Base-by-base conservation (phyloP, 179 eudicot genomes). In the Amaranthus tricolor region DNA sequence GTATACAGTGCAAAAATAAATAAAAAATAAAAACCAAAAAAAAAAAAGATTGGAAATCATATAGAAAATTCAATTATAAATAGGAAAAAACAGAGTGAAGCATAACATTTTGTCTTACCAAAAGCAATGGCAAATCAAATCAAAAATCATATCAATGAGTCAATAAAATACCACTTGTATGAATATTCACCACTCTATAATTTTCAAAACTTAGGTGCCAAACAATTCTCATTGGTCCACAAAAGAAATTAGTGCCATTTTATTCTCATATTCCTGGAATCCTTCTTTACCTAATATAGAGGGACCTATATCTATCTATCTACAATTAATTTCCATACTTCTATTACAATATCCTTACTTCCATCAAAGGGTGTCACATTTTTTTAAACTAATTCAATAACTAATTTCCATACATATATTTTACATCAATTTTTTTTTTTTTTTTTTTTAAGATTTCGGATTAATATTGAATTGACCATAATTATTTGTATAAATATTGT, bases 21-120 rank as follows among this genome's bases (percentile, higher is more conserved):
- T 31, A n/a, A 61, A 12, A 4, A 48, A 40, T 1, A 6, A 13
- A 31, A n/a, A 66, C 15, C 45, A 9, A 71, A 10, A 11, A 59
- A 51, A 3, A 1, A 60, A 8, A 58, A 11, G 6, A 14, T 6
- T 59, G 17, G n/a, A 62, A 17, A 53, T 65, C 9, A 19, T 7
- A 7, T 24, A 55, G 24, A 20, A 44, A 53, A 19, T 48, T 24
- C 21, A n/a, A 58, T 72, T 72, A 20, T 63, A 17, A 65, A 69
- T 65, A 62, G 40, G 75, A 49, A 31, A 74, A 48, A 49, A 64
- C 52, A 68, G 72, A 49, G 58, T 65, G 47, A 14, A 73, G 77
- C 81, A 75, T 70, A 75, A 79, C 72, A 65, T 20, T 13, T 65
- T 72, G 80, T 66, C 80, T 57, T 65, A 63, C 72, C 60, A 78